Evolutionary conservation across 495 filamentous ascomycete genomes (phyloP).

Genomic region (Aspergillus avenaceus): DNA sequence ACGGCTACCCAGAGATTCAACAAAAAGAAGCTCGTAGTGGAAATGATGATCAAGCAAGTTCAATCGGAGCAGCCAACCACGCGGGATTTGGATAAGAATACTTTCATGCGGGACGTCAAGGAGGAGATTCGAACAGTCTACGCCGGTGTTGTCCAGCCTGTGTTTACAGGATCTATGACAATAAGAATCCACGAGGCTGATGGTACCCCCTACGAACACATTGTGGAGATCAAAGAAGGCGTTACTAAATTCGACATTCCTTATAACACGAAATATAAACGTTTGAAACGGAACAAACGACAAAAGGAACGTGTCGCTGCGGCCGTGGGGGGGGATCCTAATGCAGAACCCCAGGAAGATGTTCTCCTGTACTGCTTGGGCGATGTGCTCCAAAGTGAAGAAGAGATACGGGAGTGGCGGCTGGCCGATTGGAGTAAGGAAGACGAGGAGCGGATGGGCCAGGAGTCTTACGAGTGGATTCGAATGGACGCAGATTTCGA

Average conservation of each 20-base stretch:
- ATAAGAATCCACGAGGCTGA: slow-evolving; percentile 98
- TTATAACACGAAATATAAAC: slow-evolving; percentile 99
- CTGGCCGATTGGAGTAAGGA: slow-evolving; percentile 83
- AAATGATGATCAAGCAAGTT: slow-evolving; percentile 83
- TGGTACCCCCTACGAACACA: slow-evolving; percentile 97
- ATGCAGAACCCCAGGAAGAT: slow-evolving; percentile 72
- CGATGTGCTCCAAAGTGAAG: slow-evolving; percentile 77
- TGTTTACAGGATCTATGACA: slow-evolving; percentile 95
- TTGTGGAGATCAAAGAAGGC: slow-evolving; percentile 87
- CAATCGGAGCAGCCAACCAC: slow-evolving; percentile 55
- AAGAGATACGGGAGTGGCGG: slow-evolving; percentile 80
- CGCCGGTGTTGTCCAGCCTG: slow-evolving; percentile 62
- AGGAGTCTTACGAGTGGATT: slow-evolving; percentile 98
- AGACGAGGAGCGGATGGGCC: slow-evolving; percentile 83
- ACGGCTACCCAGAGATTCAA: slow-evolving; percentile 86
- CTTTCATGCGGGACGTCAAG: slow-evolving; percentile 78
- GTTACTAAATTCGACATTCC: slow-evolving; percentile 84
- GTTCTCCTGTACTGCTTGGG: slow-evolving; percentile 87
- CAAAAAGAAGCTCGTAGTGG: slow-evolving; percentile 93
- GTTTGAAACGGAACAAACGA: slow-evolving; percentile 85
- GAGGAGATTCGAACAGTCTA: slow-evolving; percentile 70
- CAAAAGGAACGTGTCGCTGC: slow-evolving; percentile 72
- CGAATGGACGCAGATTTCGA: slow-evolving; percentile 97
- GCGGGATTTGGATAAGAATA: slow-evolving; percentile 54
- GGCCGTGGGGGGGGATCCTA: slow-evolving; percentile 56